Evolutionary conservation across 208 protist genomes (phyloP), one percentile per base, ranked within the genome.

Genomic region (Crithidia sp.): DNA sequence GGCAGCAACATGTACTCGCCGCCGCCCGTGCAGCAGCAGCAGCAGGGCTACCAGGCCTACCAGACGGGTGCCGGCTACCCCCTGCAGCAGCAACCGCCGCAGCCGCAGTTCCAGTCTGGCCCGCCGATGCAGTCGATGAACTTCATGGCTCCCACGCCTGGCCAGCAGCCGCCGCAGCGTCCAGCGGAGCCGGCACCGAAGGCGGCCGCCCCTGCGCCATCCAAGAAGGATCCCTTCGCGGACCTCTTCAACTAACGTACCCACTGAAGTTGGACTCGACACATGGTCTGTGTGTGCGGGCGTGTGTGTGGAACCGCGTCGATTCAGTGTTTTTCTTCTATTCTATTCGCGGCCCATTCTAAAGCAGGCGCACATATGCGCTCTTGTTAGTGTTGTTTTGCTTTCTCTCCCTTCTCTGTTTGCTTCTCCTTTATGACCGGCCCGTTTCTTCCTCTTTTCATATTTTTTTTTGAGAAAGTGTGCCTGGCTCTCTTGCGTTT

Each of bases 181-280:
- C 52, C 57, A 0, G 52, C 62, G 4, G 36, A 49, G n/a, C 43
- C 55, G 49, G 61, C 68, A 57, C 19, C 59, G 43, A 56, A 50
- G 45, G 53, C 64, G 7, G 63, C 70, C 17, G 13, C 60, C 19
- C 14, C 44, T 9, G 58, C 62, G 12, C 49, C 64, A 58, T 41
- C 49, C 14, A 79, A 53, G 67, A 80, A 77, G 68, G 90, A 95
- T 67, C 90, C 90, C 13, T 95, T 95, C 72, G 85, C 80, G 13
- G 84, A 91, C 54, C 83, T 95, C 67, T 95, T 93, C 71, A 83
- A 61, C 13, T 85, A 75, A 62, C 19, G 12, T 13, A 49, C 12
- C 12, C 45, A 49, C 28, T 28, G 28, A 28, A 28, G 28, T 28
- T 28, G 28, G 28, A 28, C 28, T 28, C 28, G 28, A 28, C 28